Conservation (phyloP, 1,284 basidiomycete genomes). For the Pholiota adiposa region DNA sequence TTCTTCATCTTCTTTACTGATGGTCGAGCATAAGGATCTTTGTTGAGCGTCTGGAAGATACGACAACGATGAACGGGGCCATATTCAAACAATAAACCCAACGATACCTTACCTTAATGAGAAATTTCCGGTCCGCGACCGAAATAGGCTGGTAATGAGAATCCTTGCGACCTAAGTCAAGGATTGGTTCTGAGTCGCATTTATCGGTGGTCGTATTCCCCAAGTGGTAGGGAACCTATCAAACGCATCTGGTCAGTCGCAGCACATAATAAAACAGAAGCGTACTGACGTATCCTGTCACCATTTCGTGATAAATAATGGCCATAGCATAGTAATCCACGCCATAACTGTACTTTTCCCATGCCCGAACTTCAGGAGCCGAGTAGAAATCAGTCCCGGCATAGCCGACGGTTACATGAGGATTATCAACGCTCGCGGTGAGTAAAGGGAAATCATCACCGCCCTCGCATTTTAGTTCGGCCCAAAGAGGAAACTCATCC, state of each 20-base stretch:
- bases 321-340: constrained; percentile 26
- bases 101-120: constrained; percentile 11
- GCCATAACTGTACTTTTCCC: constrained; percentile 22
- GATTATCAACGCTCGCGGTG: constrained; percentile 23
- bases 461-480: constrained; percentile 6
- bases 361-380: constrained; percentile 20
- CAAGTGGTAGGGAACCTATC: constrained; percentile 6
- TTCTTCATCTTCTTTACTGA: constrained; percentile 20
- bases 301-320: constrained; percentile 24
- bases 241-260: not conserved
- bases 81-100: no score
- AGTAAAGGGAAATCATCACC: constrained; percentile 23
- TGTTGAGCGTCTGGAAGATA: constrained; percentile 17
- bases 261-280: not conserved
- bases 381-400: constrained; percentile 22
- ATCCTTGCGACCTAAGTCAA: constrained; percentile 18
- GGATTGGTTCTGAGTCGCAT: constrained; percentile 1
- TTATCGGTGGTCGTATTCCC: not conserved
- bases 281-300: constrained; percentile 20
- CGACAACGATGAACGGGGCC: no score
- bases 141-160: constrained; percentile 20
- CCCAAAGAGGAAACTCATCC: constrained; percentile 24
- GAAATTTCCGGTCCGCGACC: constrained; percentile 15
- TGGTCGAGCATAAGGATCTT: constrained; percentile 17
- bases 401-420: constrained; percentile 15